Base-by-base conservation (phyloP, 2,329 filamentous ascomycete species). In the Stylonectria norvegica region DNA sequence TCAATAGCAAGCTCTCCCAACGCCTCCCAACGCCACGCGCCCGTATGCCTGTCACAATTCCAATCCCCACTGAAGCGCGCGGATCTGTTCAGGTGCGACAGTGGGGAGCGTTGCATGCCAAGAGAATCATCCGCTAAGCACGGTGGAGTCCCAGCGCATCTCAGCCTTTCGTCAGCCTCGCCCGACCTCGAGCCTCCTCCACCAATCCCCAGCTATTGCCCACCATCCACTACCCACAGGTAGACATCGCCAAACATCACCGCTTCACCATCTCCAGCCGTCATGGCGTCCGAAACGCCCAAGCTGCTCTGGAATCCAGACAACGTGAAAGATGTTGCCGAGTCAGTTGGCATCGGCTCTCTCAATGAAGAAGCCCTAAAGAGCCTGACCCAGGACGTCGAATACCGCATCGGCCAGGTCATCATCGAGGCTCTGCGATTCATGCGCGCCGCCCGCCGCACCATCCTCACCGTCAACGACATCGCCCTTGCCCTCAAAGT, bases 391-490 rank as follows among this genome's bases (percentile, higher is more conserved):
- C 88, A 94, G 62, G 93, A 98, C 61, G 89, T 96, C 50, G 93
- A 98, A 68, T 98, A 93, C 63, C 86, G 93, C 45, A 79, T 98
- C 53, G 86, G 88, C 32, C 90, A 96, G 67, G 88, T 97, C 49
- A 81, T 98, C 49, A 85, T 95, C 56, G 91, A 97, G 68, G 86
- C 90, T 3, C 75, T 97, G 56, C 94, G 95, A 61, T 93, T 94
- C 64, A 98, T 98, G 93, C 88, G 89, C 56, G 86, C 91, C 57
- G 81, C 84, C 16, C 86, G 87, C 63, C 83, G 93, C 48, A 96
- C 89, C 2, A 84, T 86, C 1, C 73, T 98, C 51, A 89, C 84
- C 15, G 94, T 93, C 35, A 86, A 91, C 58, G 93, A 98, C 66
- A 80, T 96, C 41, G 83, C 88, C 33, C 83, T 91, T 52, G 93